Evolutionary conservation across 371 early-diverging fungal species (phyloP), one percentile per base, ranked within the genome.

Genomic region (Nematocida sp.): DNA sequence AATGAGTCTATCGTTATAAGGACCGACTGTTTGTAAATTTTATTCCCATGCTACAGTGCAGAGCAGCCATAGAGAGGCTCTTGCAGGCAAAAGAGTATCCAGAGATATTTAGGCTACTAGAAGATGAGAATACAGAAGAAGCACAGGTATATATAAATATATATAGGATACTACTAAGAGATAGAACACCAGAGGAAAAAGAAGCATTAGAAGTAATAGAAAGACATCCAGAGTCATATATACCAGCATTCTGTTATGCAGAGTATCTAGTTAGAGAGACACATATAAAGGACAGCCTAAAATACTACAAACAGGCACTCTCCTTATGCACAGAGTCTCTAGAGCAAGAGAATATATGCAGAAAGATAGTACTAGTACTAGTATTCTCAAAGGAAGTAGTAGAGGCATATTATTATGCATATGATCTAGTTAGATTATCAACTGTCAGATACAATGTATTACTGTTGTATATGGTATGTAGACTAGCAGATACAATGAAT

Each of bases 401-500:
- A 1, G 60, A 23, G 3, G 74, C 74, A 5, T 70, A 60, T 40
- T 23, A 32, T 11, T 66, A 35, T 1, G 43, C 61, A 5, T 45
- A 29, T 11, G 43, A 61, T 45, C 57, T 70, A 9, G 21, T 57
- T 35, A 17, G 7, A 4, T 4, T 34, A 5, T 45, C 55, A 17
- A 11, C 61, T 29, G 19, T 23, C 43, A 40, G 15, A 21, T 37
- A 47, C 48, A 47, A 61, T 35, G 48, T 37, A 7, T 7, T 29
- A 23, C 43, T 61, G 46, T 35, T 61, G 23, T 61, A 9, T 13
- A 13, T n/a, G 9, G 51, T 51, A 27, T n/a, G n/a, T n/a, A 51
- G 25, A 51, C 11, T 27, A 13, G 25, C 57, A 15, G 13, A 9
- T 15, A 25, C 57, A 17, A 34, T 7, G 17, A 9, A 15, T 34